phyloP scores from a whole-genome alignment of 2,329 filamentous ascomycete species.

The Hymenoscyphus infarciens region DNA sequence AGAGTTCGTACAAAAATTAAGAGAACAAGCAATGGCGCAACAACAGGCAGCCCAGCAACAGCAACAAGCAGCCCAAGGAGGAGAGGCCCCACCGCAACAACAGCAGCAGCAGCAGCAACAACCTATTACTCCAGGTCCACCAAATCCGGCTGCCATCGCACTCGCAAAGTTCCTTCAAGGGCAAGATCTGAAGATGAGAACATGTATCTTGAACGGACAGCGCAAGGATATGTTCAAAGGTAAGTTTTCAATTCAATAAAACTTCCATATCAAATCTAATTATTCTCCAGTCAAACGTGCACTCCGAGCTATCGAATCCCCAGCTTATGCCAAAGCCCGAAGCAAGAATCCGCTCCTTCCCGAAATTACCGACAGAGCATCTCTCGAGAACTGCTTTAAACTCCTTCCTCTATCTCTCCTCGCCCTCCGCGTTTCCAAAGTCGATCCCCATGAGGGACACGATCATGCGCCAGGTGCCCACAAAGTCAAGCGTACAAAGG shows the following conservation, averaged over 20 bases:
- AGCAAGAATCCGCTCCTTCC: conserved; percentile 88
- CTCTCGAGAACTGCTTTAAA: conserved; percentile 92
- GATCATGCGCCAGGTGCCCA: conserved; percentile 60
- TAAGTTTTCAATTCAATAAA: conserved; percentile 38
- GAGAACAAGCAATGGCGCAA: conserved; percentile 51
- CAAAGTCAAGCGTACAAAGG: conserved; percentile 86
- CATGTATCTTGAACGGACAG: conserved; percentile 91
- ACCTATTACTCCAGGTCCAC: conserved; percentile 72
- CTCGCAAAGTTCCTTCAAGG: conserved; percentile 82
- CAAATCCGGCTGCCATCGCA: conserved; percentile 83
- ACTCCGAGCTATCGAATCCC: conserved; percentile 82
- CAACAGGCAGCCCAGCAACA: conserved; percentile 47
- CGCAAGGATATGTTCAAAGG: conserved; percentile 98
- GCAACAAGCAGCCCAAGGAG: conserved; percentile 39
- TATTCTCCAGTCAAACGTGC: conserved; percentile 78
- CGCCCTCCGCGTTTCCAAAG: conserved; percentile 82
- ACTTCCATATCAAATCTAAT: conserved; percentile 15
- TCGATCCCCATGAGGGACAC: conserved; percentile 74
- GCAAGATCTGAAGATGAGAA: conserved; percentile 84
- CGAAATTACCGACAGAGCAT: conserved; percentile 79
- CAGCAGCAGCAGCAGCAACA: conserved; percentile 52
- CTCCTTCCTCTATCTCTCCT: conserved; percentile 91
- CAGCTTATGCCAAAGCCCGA: conserved; percentile 83
- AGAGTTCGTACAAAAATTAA: conserved; percentile 73
- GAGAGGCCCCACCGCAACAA: conserved; percentile 34